A percentile compares a stretch with the other conserved stretches of the same genome.
Conservation (phyloP, 2,329 filamentous ascomycete genomes). For the Colletotrichum lini region DNA sequence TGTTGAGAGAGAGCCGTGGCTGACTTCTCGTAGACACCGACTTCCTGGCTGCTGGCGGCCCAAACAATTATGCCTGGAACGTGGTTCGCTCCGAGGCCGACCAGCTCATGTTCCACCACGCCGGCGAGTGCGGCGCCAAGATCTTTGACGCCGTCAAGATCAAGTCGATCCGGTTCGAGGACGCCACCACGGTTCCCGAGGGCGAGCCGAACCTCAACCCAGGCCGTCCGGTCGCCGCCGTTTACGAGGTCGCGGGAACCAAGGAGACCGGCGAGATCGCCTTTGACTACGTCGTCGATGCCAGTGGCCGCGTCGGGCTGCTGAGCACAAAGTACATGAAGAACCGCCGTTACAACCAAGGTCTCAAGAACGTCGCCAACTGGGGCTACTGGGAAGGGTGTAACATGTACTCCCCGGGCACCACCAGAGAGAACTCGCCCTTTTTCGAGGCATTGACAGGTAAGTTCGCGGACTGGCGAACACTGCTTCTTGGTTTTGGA, state of each 20-base stretch:
- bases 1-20: background rate
- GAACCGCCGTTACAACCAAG: conserved; percentile 62
- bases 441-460: conserved; percentile 60
- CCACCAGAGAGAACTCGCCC: conserved; percentile 53
- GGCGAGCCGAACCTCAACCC: conserved; percentile 37
- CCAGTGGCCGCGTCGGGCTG: conserved; percentile 61
- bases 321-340: conserved; percentile 64
- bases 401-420: conserved; percentile 52
- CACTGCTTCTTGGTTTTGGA: background rate
- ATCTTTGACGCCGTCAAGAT: conserved; percentile 59
- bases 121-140: conserved; percentile 55
- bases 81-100: conserved; percentile 62
- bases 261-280: conserved; percentile 56
- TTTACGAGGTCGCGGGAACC: conserved; percentile 49
- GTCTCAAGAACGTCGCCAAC: conserved; percentile 63
- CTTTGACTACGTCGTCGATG: conserved; percentile 66
- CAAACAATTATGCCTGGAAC: conserved; percentile 59
- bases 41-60: conserved; percentile 57
- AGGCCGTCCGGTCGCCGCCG: conserved; percentile 54
- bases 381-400: conserved; percentile 64
- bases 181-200: background rate
- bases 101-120: conserved; percentile 60
- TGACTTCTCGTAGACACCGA: conserved; percentile 54
- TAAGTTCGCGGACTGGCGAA: background rate
- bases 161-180: conserved; percentile 50